Evolutionary conservation across 176 grass and related monocot species (phyloP).

Genomic region (Musa beccarii): DNA sequence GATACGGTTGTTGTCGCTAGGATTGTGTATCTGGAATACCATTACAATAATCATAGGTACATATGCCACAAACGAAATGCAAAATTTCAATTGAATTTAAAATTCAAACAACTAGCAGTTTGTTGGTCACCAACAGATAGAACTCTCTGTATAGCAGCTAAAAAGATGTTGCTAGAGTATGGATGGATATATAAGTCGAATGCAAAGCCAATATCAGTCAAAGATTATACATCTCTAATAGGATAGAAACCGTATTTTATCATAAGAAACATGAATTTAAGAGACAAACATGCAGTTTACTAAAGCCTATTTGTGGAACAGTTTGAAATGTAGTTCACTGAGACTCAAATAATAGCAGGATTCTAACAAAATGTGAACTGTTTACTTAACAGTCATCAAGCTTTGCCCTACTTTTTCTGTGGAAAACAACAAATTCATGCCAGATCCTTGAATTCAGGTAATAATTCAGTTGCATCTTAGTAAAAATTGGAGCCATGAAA

Average conservation of each 20-base stretch:
- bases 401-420: neutral
- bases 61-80: conserved; percentile 9
- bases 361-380: neutral
- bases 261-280: neutral
- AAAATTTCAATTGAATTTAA: conserved; percentile 9
- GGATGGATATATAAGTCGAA: neutral
- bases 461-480: neutral
- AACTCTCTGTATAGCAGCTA: neutral
- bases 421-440: neutral
- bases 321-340: neutral
- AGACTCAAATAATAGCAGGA: neutral
- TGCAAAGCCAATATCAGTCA: neutral
- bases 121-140: neutral
- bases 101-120: neutral
- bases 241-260: neutral
- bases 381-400: neutral
- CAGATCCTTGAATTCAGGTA: neutral
- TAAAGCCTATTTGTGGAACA: neutral
- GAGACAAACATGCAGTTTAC: neutral
- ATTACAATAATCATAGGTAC: conserved; percentile 2
- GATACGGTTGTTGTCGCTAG: conserved; percentile 78
- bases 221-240: neutral
- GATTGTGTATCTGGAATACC: conserved; percentile 75
- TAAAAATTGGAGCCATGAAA: too few species aligned
- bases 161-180: neutral